These are phyloP conservation scores for Scedosporium boydii DNA, from an alignment of 2,329 filamentous ascomycete genomes.

Conservation along the genomic window DNA sequence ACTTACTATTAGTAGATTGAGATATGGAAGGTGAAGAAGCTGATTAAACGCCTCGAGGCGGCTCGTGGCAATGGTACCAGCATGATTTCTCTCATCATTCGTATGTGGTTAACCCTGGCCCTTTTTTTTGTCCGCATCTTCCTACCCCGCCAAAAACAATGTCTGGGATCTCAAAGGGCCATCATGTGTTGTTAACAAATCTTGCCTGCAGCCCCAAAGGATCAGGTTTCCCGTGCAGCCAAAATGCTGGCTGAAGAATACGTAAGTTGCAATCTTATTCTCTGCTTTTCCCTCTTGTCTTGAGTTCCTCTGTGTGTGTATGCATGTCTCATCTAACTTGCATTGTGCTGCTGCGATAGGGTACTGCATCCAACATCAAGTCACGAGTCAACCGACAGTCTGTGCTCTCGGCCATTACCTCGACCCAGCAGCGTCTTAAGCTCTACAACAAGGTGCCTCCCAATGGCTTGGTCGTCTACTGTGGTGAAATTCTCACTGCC, in stretches of 20 bases:
- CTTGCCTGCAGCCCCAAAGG: constrained; percentile 68
- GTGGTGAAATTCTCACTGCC: constrained; percentile 98
- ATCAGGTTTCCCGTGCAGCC: constrained; percentile 88
- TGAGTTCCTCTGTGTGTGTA: neutral
- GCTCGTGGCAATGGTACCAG: constrained; percentile 97
- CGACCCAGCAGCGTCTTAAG: constrained; percentile 97
- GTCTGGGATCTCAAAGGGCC: neutral
- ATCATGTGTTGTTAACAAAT: neutral
- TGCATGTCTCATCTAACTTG: neutral
- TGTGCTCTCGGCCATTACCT: constrained; percentile 95
- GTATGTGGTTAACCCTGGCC: constrained; percentile 40
- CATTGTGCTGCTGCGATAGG: constrained; percentile 39
- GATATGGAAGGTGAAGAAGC: constrained; percentile 98
- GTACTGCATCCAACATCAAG: constrained; percentile 98
- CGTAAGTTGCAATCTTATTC: constrained; percentile 41
- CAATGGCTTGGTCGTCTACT: constrained; percentile 96
- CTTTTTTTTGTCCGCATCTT: constrained; percentile 7
- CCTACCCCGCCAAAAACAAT: constrained; percentile 1
- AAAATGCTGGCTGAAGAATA: constrained; percentile 99
- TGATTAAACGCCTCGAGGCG: constrained; percentile 96
- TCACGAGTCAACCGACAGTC: constrained; percentile 98
- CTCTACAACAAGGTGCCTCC: constrained; percentile 98
- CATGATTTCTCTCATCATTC: constrained; percentile 99
- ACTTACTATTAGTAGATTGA: constrained; percentile 42
- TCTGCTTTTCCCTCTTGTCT: neutral